These are phyloP conservation scores for Prunus fruticosa DNA, from an alignment of 306 rosid genomes.

Conservation along the genomic window DNA sequence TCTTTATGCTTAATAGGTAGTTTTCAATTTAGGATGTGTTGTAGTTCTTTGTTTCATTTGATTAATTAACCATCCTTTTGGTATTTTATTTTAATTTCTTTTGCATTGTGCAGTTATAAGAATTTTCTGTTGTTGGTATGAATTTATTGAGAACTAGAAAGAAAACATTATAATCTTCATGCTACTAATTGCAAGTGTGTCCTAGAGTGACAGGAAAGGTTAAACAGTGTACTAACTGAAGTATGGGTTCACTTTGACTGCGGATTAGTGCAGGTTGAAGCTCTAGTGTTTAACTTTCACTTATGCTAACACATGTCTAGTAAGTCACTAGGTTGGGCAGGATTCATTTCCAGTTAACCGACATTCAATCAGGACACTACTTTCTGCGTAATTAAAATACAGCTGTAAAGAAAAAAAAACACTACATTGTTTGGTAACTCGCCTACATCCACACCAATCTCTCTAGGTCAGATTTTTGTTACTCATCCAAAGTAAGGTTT, in stretches of 20 bases:
- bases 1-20: background rate
- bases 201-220: background rate
- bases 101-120: background rate
- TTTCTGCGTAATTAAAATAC: background rate
- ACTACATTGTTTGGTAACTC: background rate
- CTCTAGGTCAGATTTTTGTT: background rate
- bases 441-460: background rate
- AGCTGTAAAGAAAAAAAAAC: background rate
- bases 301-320: background rate
- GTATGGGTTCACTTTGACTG: background rate
- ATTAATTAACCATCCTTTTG: background rate
- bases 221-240: background rate
- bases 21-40: background rate
- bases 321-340: background rate
- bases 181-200: background rate
- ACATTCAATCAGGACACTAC: background rate
- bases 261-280: background rate
- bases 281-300: background rate
- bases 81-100: background rate
- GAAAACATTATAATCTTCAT: background rate
- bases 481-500: background rate
- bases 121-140: background rate
- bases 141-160: background rate
- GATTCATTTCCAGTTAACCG: background rate
- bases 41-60: background rate